Evolutionary conservation across 805 yeast species (phyloP), one percentile per base, ranked within the genome.

Genomic region (Lipomyces yamanashiensis): DNA sequence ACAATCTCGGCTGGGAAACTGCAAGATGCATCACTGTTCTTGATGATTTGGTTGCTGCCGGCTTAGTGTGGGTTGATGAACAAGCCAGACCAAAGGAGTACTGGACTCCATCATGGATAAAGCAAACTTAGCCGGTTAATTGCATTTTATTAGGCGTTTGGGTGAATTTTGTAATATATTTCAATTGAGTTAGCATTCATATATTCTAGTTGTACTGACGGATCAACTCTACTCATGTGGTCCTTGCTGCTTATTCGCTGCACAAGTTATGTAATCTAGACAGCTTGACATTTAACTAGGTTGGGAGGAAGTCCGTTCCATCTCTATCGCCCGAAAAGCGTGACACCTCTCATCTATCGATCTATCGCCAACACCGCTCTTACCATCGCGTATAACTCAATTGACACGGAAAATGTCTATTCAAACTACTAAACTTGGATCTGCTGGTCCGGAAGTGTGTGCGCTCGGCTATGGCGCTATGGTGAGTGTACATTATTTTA

Each of bases 41-140:
- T 5, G 87, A 89, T 44, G 93, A 89, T 52, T 86, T 93, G 90
- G 88, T 92, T 0, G 80, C 88, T 67, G 82, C 82, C 56, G 98
- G 98, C 2, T 80, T 91, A 59, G 77, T 93, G 13, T 93, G 99
- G 99, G 77, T 92, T 0, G 98, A 92, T 73, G 60, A 45, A 7
- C 80, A 77, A 67, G 76, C 68, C 2, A 44, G 48, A 13, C 78
- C 77, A 41, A 66, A 70, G 2, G 73, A 70, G 62, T 78, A 74
- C 67, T 78, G 81, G 81, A 64, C 73, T 2, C 79, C 79, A 19
- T 54, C 70, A 9, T 73, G 74, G 74, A 62, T 72, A 15, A 55
- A 58, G 44, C 52, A 59, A 45, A 40, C 21, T 13, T 9, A 50
- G n/a, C n/a, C n/a, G n/a, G 50, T 17, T 40, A 37, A n/a, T 49